Conservation (phyloP, 2,329 filamentous ascomycete species). For the Xylariaceae sp. region DNA sequence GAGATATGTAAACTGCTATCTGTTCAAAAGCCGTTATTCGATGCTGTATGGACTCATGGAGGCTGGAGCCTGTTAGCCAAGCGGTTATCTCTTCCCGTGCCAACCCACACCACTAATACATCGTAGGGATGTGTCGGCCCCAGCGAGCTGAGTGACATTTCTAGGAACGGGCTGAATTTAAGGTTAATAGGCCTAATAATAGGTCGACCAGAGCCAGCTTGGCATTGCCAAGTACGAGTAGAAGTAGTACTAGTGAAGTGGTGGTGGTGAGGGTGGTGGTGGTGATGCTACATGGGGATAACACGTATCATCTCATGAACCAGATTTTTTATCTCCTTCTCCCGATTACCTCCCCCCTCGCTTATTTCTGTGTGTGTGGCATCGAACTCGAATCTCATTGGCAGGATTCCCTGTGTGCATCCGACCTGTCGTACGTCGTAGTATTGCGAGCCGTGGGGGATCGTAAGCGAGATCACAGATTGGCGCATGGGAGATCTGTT, state of each 20-base stretch:
- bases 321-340: too few relatives aligned
- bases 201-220: slow-evolving; percentile 2
- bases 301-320: too few relatives aligned
- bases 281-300: too few relatives aligned
- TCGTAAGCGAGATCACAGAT: neutral
- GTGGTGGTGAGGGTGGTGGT: too few relatives aligned
- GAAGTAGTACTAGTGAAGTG: too few relatives aligned
- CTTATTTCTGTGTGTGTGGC: too few relatives aligned
- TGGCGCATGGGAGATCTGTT: neutral
- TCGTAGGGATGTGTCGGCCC: neutral
- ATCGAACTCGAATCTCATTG: neutral
- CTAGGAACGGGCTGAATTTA: slow-evolving; percentile 5
- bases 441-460: neutral
- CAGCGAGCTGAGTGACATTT: neutral
- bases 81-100: neutral
- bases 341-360: too few relatives aligned
- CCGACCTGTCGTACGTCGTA: too few relatives aligned
- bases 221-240: neutral
- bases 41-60: too few relatives aligned
- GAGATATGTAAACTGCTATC: too few relatives aligned
- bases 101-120: neutral
- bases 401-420: neutral
- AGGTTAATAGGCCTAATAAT: slow-evolving; percentile 19
- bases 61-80: too few relatives aligned
- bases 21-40: too few relatives aligned